Base-by-base conservation (phyloP, 768 basidiomycete species). In the Tricholoma flavovirens region DNA sequence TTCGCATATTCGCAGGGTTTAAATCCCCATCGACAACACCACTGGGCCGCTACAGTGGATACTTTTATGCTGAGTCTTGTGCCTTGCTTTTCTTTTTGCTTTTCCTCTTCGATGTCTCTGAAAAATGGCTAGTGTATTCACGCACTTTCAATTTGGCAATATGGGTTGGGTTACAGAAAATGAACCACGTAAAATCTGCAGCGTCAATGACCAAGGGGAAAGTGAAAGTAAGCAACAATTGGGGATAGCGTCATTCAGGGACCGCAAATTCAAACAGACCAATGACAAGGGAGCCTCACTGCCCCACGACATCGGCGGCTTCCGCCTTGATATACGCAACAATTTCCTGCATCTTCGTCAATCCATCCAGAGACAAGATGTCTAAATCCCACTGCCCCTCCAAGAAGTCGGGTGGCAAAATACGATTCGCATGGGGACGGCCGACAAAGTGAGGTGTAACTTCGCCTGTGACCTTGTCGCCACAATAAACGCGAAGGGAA, bases 401-500 rank as follows among this genome's bases (percentile, higher is more conserved):
- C 46, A 72, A 60, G 54, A 69, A 69, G 51, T 56, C 54, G 2
- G 43, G 43, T 22, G 43, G 43, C 10, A 45, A 26, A 26, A 45
- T 26, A 45, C 43, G 43, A 22, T 12, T 11, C 10, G 21, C 22
- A 24, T 22, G 4, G 21, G 43, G 43, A 11, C 43, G 43, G 24
- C 22, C 22, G 43, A 45, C 12, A 51, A 59, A 60, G 19, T 45
- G 49, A 46, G 72, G 68, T 38, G 59, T 54, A 53, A 74, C 38
- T 38, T 56, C 59, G 50, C 53, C 51, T 55, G 67, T 63, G 9
- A 45, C 65, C 50, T 59, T 59, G 59, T 69, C 62, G 22, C 68
- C 73, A 64, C 64, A 66, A 61, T 75, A 74, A 56, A 75, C 65
- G 57, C 73, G 72, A 56, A 70, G 57, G 53, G 68, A 71, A 35